A percentile compares a stretch with the other conserved stretches of the same genome.
Evolutionary conservation across 2,329 filamentous ascomycete genomes (phyloP).

Genomic region (Aspergillus unguis): DNA sequence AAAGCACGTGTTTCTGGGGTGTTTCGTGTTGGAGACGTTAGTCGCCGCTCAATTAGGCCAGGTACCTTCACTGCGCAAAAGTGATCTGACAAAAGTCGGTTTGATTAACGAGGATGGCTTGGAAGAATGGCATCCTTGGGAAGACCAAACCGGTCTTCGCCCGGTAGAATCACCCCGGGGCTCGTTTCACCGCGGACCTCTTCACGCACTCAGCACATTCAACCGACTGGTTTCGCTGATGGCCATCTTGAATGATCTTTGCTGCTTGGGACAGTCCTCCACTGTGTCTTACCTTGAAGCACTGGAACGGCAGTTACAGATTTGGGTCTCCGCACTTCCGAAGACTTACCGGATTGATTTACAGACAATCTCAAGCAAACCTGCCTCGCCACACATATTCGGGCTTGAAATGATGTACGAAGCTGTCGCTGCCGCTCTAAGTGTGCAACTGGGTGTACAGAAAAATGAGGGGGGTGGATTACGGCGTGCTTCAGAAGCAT

Average conservation of each 20-base stretch:
- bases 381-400: conserved; percentile 34
- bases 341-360: conserved; percentile 30
- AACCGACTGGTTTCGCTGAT: conserved; percentile 48
- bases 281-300: conserved; percentile 27
- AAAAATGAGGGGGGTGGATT: conserved; percentile 22
- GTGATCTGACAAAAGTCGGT: conserved; percentile 48
- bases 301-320: conserved; percentile 31
- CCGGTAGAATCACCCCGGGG: conserved; percentile 23
- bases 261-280: conserved; percentile 24
- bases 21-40: conserved; percentile 53
- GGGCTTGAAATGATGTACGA: conserved; percentile 35
- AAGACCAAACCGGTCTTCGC: conserved; percentile 44
- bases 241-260: conserved; percentile 33
- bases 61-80: conserved; percentile 48
- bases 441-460: conserved; percentile 24
- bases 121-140: conserved; percentile 74
- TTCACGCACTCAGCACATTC: conserved; percentile 52
- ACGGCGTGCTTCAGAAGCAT: conserved; percentile 33
- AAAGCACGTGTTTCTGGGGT: conserved; percentile 50
- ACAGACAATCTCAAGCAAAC: conserved; percentile 21
- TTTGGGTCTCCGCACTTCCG: conserved; percentile 31
- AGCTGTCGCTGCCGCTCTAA: conserved; percentile 25
- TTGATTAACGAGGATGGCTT: conserved; percentile 62
- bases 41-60: conserved; percentile 48
- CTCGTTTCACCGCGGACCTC: conserved; percentile 37